Percentiles rank a stretch among this genome's conserved stretches.
Evolutionary conservation across 345 rosid species (phyloP).

Genomic region (Corymbia maculata): DNA sequence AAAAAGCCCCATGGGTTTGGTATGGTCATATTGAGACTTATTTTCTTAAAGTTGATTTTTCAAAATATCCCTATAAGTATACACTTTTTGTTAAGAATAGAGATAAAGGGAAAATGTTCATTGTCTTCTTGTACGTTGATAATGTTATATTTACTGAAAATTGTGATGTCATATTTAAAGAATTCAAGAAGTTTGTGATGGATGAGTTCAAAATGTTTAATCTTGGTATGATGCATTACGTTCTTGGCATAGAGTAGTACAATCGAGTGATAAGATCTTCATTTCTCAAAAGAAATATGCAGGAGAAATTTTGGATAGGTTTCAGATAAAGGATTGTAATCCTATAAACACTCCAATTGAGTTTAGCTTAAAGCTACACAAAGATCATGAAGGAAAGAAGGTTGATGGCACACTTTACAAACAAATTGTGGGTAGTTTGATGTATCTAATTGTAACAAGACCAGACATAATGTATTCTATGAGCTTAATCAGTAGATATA

Average conservation of each 20-base stretch:
- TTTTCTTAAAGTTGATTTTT: not conserved
- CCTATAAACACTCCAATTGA: not conserved
- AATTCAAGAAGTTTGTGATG: not conserved
- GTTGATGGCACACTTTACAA: not conserved
- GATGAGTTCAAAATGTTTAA: not conserved
- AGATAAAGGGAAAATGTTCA: not conserved
- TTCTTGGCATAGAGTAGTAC: not conserved
- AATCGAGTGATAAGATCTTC: not conserved
- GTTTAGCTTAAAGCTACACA: not conserved
- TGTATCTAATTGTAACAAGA: not conserved
- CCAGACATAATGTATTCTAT: not conserved
- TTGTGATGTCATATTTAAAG: not conserved
- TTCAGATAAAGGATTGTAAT: not conserved
- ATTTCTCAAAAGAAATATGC: not conserved
- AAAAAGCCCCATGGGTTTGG: not conserved
- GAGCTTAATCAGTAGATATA: not conserved
- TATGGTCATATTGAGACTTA: not conserved
- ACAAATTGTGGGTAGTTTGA: not conserved
- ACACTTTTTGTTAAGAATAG: not conserved
- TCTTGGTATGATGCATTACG: not conserved
- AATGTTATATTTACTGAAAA: too few relatives aligned
- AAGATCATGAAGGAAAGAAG: not conserved
- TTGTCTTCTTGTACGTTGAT: not conserved
- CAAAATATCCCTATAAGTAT: not conserved
- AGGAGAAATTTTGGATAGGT: not conserved